Percentiles rank a stretch among this genome's conserved stretches.
Conservation (phyloP, 805 yeast species). For the Monosporozyma siamensis region DNA sequence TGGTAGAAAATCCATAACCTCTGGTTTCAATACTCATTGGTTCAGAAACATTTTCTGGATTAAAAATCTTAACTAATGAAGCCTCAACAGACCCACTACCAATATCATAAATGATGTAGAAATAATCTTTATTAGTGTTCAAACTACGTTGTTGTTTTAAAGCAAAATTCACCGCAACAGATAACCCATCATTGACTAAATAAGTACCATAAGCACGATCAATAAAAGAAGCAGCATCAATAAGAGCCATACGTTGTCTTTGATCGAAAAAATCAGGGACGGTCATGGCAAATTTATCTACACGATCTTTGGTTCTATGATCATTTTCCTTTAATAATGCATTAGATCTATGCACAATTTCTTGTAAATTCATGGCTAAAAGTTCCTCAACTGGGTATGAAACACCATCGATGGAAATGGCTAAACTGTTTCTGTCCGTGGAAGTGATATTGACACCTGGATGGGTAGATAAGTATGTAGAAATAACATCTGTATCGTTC, state of each 20-base stretch:
- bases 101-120: conserved; percentile 73
- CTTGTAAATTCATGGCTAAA: conserved; percentile 71
- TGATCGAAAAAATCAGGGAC: conserved; percentile 65
- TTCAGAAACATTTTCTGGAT: conserved; percentile 34
- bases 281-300: conserved; percentile 63
- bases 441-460: conserved; percentile 48
- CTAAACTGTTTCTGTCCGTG: conserved; percentile 44
- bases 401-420: conserved; percentile 43
- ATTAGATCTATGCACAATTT: conserved; percentile 57
- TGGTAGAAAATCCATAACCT: conserved; percentile 60
- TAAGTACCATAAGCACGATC: conserved; percentile 54
- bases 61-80: conserved; percentile 58
- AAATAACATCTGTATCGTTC: conserved; percentile 38
- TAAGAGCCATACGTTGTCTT: conserved; percentile 58
- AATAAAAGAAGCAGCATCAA: conserved; percentile 52
- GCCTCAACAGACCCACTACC: conserved; percentile 91
- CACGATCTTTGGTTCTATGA: conserved; percentile 36
- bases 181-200: conserved; percentile 83
- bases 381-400: conserved; percentile 64
- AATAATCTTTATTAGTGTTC: conserved; percentile 32
- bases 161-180: conserved; percentile 78
- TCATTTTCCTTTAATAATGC: conserved; percentile 45
- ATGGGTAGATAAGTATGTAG: conserved; percentile 42
- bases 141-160: conserved; percentile 22
- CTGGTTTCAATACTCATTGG: conserved; percentile 49